Evolutionary conservation across 495 filamentous ascomycete genomes (phyloP).

Genomic region (Penicillium cosmopolitanum): DNA sequence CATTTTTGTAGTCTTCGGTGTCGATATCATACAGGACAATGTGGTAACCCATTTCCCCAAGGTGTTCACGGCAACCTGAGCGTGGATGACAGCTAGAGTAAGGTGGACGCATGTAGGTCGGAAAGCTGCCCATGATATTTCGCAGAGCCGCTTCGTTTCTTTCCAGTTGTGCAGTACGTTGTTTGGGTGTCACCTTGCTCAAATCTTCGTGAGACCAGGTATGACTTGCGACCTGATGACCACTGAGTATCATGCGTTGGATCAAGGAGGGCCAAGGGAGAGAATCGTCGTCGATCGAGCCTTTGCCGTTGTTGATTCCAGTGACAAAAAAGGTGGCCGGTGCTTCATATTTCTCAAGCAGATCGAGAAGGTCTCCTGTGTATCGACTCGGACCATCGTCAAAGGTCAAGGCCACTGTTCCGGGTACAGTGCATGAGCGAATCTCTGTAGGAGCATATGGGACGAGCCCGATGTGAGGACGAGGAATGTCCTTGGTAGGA

Average conservation of each 20-base stretch:
- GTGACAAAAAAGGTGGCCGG: slow-evolving; percentile 83
- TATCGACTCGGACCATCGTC: slow-evolving; percentile 78
- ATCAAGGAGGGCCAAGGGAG: slow-evolving; percentile 65
- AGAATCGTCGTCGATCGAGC: slow-evolving; percentile 63
- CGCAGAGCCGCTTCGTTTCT: slow-evolving; percentile 81
- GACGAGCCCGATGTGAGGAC: slow-evolving; percentile 60
- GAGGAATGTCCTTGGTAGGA: slow-evolving; percentile 60
- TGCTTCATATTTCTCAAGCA: slow-evolving; percentile 65
- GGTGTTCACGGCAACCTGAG: slow-evolving; percentile 59
- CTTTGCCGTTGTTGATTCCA: slow-evolving; percentile 74
- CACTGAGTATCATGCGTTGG: slow-evolving; percentile 65
- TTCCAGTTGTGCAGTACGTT: slow-evolving; percentile 68
- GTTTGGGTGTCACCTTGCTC: slow-evolving; percentile 54
- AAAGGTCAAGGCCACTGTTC: slow-evolving; percentile 74
- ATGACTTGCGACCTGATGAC: slow-evolving; percentile 85
- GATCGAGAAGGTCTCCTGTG: slow-evolving; percentile 69
- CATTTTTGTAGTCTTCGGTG: slow-evolving; percentile 76
- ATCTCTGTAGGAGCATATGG: slow-evolving; percentile 66
- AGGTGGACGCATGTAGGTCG: slow-evolving; percentile 85
- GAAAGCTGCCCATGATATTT: slow-evolving; percentile 78
- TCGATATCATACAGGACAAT: slow-evolving; percentile 76
- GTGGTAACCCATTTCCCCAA: slow-evolving; percentile 75
- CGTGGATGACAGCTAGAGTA: slow-evolving; percentile 70
- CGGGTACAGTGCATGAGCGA: slow-evolving; percentile 64
- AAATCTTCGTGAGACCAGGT: slow-evolving; percentile 84